Evolutionary conservation across 345 rosid species (phyloP), one percentile per base, ranked within the genome.

Genomic region (Boechera retrofracta): DNA sequence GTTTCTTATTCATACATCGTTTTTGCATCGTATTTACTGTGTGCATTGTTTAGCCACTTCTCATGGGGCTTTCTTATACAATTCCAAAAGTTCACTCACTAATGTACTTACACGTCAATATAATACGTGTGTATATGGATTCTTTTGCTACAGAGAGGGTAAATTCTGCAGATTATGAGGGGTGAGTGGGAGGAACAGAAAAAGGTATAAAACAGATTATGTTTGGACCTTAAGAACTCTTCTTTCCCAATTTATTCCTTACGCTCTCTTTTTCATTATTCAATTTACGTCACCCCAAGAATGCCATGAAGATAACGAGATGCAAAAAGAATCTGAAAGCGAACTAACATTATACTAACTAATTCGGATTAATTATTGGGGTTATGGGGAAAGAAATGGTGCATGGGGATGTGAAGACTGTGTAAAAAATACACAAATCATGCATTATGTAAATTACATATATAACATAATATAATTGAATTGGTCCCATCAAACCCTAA

Each of bases 141-240:
- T 11, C 8, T 51, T 13, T 11, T 0, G 55, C 4, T 53, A 18
- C 56, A 32, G 28, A 56, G 35, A 56, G 44, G 24, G 39, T 6
- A 16, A 21, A 39, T 59, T 41, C 29, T 41, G 56, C 62, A 32
- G 63, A 69, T 60, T 41, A 31, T 21, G 57, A 53, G 74, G 70
- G 64, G 64, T 70, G 71, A 77, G 80, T 69, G 76, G 76, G 66
- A 47, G 57, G 72, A 64, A 49, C 60, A 64, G 55, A 18, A 70
- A 53, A 71, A 38, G 75, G 44, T 57, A 57, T 5, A 58, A 77
- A 47, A 61, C 16, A 16, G 16, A 16, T 5, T 26, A 38, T 77
- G 67, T 71, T 56, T 77, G 67, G 67, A 38, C 71, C 10, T 62
- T 49, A 65, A 18, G 63, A 13, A 56, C 47, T 39, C 54, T 53